Evolutionary conservation across 257 asterid genomes (phyloP).

Genomic region (Solanum verrucosum): DNA sequence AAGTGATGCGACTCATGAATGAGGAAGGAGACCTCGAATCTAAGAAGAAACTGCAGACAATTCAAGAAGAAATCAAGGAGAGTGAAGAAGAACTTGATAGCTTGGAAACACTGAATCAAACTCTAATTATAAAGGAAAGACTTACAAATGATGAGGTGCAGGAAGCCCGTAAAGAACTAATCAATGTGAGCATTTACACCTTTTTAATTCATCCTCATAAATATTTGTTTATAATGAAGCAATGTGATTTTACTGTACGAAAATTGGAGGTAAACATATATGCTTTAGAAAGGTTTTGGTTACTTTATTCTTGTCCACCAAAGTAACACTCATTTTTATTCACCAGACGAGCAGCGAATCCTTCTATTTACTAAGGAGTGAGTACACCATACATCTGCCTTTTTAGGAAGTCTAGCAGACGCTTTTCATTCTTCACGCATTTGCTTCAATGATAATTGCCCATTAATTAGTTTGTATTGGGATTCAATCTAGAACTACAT

Average conservation of each 20-base stretch:
- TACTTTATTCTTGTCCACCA: not conserved
- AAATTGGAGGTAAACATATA: not conserved
- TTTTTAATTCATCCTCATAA: not conserved
- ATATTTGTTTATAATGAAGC: not conserved
- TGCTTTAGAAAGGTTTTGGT: not conserved
- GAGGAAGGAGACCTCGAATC: constrained; percentile 49
- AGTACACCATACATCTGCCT: not conserved
- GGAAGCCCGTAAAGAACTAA: constrained; percentile 60
- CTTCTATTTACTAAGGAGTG: not conserved
- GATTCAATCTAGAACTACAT: not conserved
- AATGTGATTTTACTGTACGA: not conserved
- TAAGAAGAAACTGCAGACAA: constrained; percentile 28
- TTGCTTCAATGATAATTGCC: not conserved
- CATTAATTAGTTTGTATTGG: not conserved
- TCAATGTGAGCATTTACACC: constrained; percentile 30
- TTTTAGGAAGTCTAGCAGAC: not conserved
- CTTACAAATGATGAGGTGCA: constrained; percentile 56
- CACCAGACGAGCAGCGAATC: not conserved
- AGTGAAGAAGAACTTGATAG: constrained; percentile 47
- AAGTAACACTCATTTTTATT: not conserved
- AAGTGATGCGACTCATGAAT: constrained; percentile 48
- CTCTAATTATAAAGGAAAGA: constrained; percentile 52
- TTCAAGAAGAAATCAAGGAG: constrained; percentile 46
- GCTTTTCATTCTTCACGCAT: not conserved
- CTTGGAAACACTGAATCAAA: constrained; percentile 32